These are phyloP conservation scores for Leishmania lainsoni DNA, from an alignment of 208 protist genomes.

Conservation along the genomic window DNA sequence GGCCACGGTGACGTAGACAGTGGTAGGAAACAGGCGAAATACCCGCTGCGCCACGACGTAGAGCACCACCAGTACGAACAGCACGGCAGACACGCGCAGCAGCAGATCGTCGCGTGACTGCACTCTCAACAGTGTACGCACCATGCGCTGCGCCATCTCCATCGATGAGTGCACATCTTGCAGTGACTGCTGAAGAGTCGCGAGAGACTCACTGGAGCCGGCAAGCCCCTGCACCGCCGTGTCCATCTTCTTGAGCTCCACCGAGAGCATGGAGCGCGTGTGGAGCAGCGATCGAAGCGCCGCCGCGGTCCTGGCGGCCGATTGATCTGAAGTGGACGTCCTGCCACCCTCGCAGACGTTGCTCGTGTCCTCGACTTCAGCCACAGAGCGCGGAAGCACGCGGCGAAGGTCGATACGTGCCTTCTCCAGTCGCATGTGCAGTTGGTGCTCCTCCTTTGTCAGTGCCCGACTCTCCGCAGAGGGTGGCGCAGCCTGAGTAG, in stretches of 20 bases:
- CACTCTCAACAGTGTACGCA: conserved; percentile 57
- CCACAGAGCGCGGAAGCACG: conserved; percentile 43
- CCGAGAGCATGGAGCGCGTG: conserved; percentile 71
- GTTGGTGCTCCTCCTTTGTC: conserved; percentile 7
- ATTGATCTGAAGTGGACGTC: conserved; percentile 12
- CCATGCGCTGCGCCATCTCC: conserved; percentile 56
- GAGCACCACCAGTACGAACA: conserved; percentile 65
- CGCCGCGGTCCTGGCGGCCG: conserved; percentile 39
- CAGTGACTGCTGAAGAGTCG: conserved; percentile 52
- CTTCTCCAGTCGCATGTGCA: conserved; percentile 35
- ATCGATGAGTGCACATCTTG: conserved; percentile 72
- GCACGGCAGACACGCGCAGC: conserved; percentile 51
- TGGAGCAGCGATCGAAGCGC: conserved; percentile 75
- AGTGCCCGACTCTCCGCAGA: not conserved
- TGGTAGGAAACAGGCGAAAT: conserved; percentile 70
- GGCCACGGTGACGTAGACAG: conserved; percentile 41
- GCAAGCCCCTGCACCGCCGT: conserved; percentile 57
- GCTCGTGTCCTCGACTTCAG: conserved; percentile 40
- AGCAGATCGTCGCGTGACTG: conserved; percentile 70
- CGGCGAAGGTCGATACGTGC: conserved; percentile 48
- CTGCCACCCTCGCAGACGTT: conserved; percentile 10
- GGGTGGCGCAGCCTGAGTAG: not conserved
- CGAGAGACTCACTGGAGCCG: conserved; percentile 49
- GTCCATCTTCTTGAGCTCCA: conserved; percentile 80
- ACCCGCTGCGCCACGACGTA: conserved; percentile 74